Percentiles rank a stretch among this genome's conserved stretches.
phyloP scores from a whole-genome alignment of 345 rosid species.

The Populus nigra region DNA sequence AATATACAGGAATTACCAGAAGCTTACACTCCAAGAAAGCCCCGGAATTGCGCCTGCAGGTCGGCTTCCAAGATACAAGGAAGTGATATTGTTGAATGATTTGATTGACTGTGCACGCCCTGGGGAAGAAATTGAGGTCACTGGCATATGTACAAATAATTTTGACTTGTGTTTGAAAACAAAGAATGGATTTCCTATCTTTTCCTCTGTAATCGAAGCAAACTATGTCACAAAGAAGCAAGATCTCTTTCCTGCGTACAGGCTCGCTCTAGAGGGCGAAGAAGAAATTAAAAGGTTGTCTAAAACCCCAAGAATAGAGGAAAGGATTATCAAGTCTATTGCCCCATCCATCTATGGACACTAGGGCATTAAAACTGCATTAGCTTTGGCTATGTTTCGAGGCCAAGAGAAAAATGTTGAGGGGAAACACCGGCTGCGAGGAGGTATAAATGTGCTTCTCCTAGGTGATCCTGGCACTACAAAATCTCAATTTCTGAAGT shows the following conservation, averaged over 20 bases:
- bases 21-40: conserved; percentile 95
- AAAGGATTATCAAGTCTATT: conserved; percentile 91
- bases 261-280: conserved; percentile 91
- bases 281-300: conserved; percentile 82
- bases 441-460: conserved; percentile 91
- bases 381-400: conserved; percentile 95
- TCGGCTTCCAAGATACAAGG: conserved; percentile 97
- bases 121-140: conserved; percentile 96
- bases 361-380: conserved; percentile 90
- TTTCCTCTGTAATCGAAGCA: conserved; percentile 94
- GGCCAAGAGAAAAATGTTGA: conserved; percentile 93
- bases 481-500: conserved; percentile 96
- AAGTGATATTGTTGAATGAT: conserved; percentile 89
- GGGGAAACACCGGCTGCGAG: conserved; percentile 89
- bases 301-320: conserved; percentile 86
- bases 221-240: conserved; percentile 90
- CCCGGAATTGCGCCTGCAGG: conserved; percentile 99
- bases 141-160: conserved; percentile 88
- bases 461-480: conserved; percentile 98
- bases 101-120: conserved; percentile 96
- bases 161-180: conserved; percentile 93
- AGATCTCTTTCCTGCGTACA: conserved; percentile 93
- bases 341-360: conserved; percentile 98
- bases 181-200: conserved; percentile 95
- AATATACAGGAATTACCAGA: conserved; percentile 92